phyloP scores from a whole-genome alignment of 2,329 filamentous ascomycete species.

The Bisporella sp. region DNA sequence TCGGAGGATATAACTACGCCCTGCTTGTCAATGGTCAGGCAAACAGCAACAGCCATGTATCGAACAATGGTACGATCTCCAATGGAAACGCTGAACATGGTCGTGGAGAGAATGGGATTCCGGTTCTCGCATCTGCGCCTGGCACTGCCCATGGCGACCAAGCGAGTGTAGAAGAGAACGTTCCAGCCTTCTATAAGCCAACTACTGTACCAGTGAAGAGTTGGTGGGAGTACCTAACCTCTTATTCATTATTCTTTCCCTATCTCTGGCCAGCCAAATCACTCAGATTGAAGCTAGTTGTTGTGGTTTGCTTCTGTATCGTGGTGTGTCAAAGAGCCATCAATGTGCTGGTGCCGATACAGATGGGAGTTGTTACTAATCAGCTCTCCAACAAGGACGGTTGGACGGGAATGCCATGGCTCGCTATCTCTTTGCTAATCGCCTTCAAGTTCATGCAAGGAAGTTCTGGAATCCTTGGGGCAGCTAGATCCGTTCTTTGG shows the following conservation, averaged over 20 bases:
- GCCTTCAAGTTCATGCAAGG: constrained; percentile 78
- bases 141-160: constrained; percentile 31
- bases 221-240: constrained; percentile 93
- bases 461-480: constrained; percentile 79
- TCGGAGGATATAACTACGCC: constrained; percentile 50
- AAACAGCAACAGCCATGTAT: constrained; percentile 24
- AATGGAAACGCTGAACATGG: neutral
- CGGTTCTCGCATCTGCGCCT: constrained; percentile 17
- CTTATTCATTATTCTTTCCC: constrained; percentile 90
- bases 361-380: constrained; percentile 75
- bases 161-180: constrained; percentile 49
- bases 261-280: constrained; percentile 94
- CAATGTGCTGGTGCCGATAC: constrained; percentile 78
- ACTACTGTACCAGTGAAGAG: constrained; percentile 78
- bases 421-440: constrained; percentile 69
- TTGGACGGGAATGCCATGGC: constrained; percentile 53
- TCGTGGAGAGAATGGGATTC: neutral
- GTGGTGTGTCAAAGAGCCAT: constrained; percentile 75
- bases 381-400: constrained; percentile 55
- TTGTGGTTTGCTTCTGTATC: constrained; percentile 74
- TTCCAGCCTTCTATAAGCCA: constrained; percentile 81
- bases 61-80: constrained; percentile 33
- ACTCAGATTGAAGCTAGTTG: constrained; percentile 65
- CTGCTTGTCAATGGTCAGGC: constrained; percentile 42
- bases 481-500: constrained; percentile 78